Conservation (phyloP, 148 eudicot genomes). For the Drosera capensis region DNA sequence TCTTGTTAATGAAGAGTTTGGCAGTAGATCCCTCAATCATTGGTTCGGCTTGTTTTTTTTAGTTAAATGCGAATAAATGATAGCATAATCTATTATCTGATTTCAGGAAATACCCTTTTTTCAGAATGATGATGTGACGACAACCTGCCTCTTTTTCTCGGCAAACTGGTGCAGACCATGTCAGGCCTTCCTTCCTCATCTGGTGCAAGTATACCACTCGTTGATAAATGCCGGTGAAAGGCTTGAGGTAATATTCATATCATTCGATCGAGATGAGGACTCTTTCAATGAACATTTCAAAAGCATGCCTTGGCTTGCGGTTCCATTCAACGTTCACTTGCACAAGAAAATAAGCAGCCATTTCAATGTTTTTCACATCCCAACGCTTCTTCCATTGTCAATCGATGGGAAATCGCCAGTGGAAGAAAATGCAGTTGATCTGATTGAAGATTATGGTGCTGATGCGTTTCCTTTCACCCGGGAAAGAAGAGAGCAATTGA, state of each 20-base stretch:
- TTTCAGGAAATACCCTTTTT: slow-evolving; percentile 18
- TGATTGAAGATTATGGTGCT: slow-evolving; percentile 40
- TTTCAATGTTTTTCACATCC: slow-evolving; percentile 29
- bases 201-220: slow-evolving; percentile 25
- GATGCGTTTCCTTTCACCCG: slow-evolving; percentile 43
- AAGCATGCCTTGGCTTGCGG: slow-evolving; percentile 49
- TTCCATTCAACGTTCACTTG: slow-evolving; percentile 21
- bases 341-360: slow-evolving; percentile 14
- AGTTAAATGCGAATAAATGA: too few relatives aligned
- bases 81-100: too few relatives aligned
- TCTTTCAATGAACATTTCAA: slow-evolving; percentile 25
- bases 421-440: slow-evolving; percentile 27
- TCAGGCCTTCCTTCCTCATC: slow-evolving; percentile 21
- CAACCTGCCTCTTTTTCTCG: slow-evolving; percentile 35
- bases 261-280: slow-evolving; percentile 34
- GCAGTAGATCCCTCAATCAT: too few relatives aligned
- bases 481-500: slow-evolving; percentile 29
- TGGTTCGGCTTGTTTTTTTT: too few relatives aligned
- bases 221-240: slow-evolving; percentile 15
- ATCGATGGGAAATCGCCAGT: slow-evolving; percentile 11
- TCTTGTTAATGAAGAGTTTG: too few relatives aligned
- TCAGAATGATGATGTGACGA: slow-evolving; percentile 20
- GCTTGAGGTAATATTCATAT: slow-evolving; percentile 35
- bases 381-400: slow-evolving; percentile 27
- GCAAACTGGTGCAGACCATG: slow-evolving; percentile 58